Evolutionary conservation across 352 stramenopile genomes (phyloP).

Genomic region (Phytopythium vexans): DNA sequence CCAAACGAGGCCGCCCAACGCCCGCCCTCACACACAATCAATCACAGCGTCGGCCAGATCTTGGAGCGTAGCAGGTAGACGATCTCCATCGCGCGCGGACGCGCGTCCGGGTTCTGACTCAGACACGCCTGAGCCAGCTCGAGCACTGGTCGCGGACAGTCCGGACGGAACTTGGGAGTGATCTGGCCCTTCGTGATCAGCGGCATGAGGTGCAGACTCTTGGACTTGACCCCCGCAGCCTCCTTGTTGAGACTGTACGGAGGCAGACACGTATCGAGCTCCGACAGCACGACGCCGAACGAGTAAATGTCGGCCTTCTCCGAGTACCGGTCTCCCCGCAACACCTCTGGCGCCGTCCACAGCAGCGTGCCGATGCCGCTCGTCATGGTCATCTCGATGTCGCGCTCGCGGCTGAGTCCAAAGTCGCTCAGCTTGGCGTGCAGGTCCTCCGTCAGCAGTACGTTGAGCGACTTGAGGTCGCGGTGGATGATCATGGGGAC

Average conservation of each 20-base stretch:
- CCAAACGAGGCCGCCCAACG: too few relatives aligned
- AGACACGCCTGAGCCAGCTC: constrained; percentile 35
- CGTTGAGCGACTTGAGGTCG: constrained; percentile 21
- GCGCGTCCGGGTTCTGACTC: too few relatives aligned
- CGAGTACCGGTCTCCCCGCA: constrained; percentile 27
- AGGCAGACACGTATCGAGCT: constrained; percentile 40
- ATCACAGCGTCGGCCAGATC: too few relatives aligned
- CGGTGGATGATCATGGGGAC: constrained; percentile 26
- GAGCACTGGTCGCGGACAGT: constrained; percentile 31
- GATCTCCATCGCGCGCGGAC: too few relatives aligned
- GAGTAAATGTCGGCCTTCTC: constrained; percentile 47
- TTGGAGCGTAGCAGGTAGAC: too few relatives aligned
- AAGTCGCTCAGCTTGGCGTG: constrained; percentile 53
- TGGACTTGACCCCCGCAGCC: constrained; percentile 29
- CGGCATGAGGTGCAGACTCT: constrained; percentile 36
- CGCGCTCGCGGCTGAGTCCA: constrained; percentile 45
- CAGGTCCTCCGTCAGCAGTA: constrained; percentile 39
- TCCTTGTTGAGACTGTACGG: constrained; percentile 30
- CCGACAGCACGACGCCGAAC: constrained; percentile 47
- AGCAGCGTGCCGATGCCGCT: constrained; percentile 49
- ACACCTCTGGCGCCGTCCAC: constrained; percentile 15
- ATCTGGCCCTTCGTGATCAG: constrained; percentile 39
- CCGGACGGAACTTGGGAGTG: constrained; percentile 28
- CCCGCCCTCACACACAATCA: too few relatives aligned
- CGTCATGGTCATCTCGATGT: constrained; percentile 41